Base-by-base conservation (phyloP, 495 filamentous ascomycete species). In the Amorphotheca resinae region DNA sequence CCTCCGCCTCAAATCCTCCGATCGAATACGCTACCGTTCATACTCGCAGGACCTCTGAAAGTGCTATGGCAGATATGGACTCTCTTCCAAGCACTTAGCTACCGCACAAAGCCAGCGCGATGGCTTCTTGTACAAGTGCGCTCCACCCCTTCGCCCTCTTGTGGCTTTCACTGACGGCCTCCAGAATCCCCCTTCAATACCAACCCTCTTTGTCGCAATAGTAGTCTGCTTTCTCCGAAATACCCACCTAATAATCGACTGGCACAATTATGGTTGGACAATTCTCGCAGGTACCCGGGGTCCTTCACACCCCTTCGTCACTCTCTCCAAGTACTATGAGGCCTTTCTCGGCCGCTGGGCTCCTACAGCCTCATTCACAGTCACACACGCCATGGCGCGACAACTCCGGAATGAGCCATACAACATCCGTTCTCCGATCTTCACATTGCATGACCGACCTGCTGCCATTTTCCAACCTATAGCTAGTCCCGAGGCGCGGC, bases 241-340 rank as follows among this genome's bases (percentile, higher is more conserved):
- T 45, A 89, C 83, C 18, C 72, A 70, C 43, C 74, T 95, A 2
- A 69, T 95, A 26, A 86, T 96, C 44, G 91, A 99, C 63, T 99
- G 91, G 91, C 91, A 99, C 66, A 99, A 99, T 60, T 95, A 95
- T 61, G 89, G 91, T 48, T 95, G 85, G 69, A 88, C 83, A n/a
- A 89, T 96, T 45, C 77, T 99, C 3, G 77, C 83, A 17, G 59
- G 61, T 31, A 69, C 51, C 52, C 84, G 56, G 74, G 84, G 64
- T 55, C 78, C 30, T 60, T 70, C 33, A 44, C 89, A 95, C 58
- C 84, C 83, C 0, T 69, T 96, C 6, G 87, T 95, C 12, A 65
- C 51, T 41, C 53, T 89, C 15, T 81, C 87, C 2, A 75, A 74
- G 36, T 67, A 73, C 54, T 95, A 94, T 58, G 91, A 98, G 55